Evolutionary conservation across 1,139 yeast genomes (phyloP), one percentile per base, ranked within the genome.

Genomic region (Nadsonia commutata): DNA sequence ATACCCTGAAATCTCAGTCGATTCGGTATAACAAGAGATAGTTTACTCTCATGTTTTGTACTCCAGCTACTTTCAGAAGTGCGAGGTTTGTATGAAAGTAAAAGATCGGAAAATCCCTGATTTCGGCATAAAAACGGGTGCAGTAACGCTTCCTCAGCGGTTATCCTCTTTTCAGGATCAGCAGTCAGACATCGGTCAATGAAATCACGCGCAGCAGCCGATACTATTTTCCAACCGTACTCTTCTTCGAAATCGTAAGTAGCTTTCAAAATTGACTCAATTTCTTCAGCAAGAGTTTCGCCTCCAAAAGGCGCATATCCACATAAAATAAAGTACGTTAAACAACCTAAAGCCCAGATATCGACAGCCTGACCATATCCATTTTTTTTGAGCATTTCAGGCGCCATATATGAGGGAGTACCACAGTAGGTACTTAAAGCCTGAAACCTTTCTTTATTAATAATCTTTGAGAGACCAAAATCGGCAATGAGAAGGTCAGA

Each of bases 261-360:
- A 7, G 72, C 76, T 5, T 60, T 63, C 19, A 56, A 48, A 23
- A 81, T 80, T 19, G 85, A 83, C 43, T 74, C 70, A 54, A 71
- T 68, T 18, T 85, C 83, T 54, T 80, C 88, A 0, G 72, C 72
- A 41, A 78, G 80, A 5, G 77, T 72, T 46, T 80, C 90, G 49
- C 88, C 74, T 53, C 81, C 90, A 59, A 81, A 81, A 0, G 93
- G 93, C 60, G 81, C 76, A 55, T 80, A 80, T 1, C 90, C 90
- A 51, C 81, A 72, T 11, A 79, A 67, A 72, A 80, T 70, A 53
- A 80, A 80, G 56, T 80, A 81, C 1, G 80, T 71, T 37, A 79
- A 65, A 5, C 80, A 88, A 1, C 90, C 90, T 20, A 80, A 64
- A 0, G 90, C 81, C 93, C 93, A 81, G 31, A 80, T 67, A 56